Base-by-base conservation (phyloP, 257 asterid genomes). In the Solanum habrochaites region DNA sequence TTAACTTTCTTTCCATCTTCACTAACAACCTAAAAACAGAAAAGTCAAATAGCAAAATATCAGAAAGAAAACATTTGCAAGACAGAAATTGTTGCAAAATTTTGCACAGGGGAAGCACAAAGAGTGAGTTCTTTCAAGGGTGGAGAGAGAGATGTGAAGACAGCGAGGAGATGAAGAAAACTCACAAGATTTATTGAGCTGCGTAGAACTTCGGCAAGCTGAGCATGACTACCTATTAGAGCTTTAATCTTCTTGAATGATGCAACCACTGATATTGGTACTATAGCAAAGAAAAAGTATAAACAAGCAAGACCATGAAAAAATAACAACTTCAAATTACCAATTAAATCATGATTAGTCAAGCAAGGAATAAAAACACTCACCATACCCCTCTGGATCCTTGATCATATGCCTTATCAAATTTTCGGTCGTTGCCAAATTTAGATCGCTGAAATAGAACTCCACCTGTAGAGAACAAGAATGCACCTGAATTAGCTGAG, bases 351-450 rank as follows among this genome's bases (percentile, higher is more conserved):
- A 81, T 18, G 85, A 31, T 49, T 81, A 47, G 67, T 80, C 85
- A 80, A 16, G 11, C 85, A 29, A 4, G 43, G 85, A 49, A 70
- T 62, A n/a, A 83, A 86, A 64, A 73, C 86, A 40, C 94, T 89
- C 88, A 95, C 99, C 98, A 91, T 92, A 94, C 90, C 98, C 99
- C 64, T 94, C 97, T 40, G 95, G 97, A 90, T 96, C 98, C 90
- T 93, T 95, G 87, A 87, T 72, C 98, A 96, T 96, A 88, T 90
- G 87, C 91, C 91, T 88, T 87, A 91, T 93, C 82, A 95, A 89
- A 89, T 94, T 97, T 90, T 94, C 98, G 81, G 99, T 96, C n/a
- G 98, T 95, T 40, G 99, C 99, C 88, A 96, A 91, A 92, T 96
- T 96, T 87, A 95, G 89, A 86, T 96, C 99, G 88, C 99, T 96